A percentile compares a stretch with the other conserved stretches of the same genome.
These are phyloP conservation scores for Penicillium cataractarum DNA, from an alignment of 495 filamentous ascomycete species.

Conservation along the genomic window DNA sequence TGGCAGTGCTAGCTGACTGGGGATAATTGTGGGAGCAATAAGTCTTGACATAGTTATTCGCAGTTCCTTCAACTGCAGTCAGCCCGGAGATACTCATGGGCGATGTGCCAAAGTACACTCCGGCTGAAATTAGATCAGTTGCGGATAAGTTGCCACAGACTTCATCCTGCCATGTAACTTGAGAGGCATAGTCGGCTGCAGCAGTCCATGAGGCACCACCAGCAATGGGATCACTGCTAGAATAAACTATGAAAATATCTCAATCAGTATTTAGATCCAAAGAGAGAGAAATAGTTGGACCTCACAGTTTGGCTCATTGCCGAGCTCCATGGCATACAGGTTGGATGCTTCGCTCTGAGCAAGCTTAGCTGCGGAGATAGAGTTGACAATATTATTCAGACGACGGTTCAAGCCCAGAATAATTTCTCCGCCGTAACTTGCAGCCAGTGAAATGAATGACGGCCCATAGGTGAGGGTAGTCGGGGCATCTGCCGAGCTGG, in stretches of 20 bases:
- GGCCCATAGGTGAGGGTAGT: slow-evolving; percentile 58
- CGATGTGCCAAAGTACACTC: slow-evolving; percentile 59
- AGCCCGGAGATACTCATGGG: slow-evolving; percentile 55
- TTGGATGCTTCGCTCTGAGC: slow-evolving; percentile 51
- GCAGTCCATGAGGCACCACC: slow-evolving; percentile 55
- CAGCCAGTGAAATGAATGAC: slow-evolving; percentile 56
- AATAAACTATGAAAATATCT: slow-evolving; percentile 10
- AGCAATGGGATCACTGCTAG: slow-evolving; percentile 51
- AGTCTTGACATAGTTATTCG: slow-evolving; percentile 51
- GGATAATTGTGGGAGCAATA: slow-evolving; percentile 66
- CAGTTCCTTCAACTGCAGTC: slow-evolving; percentile 51
- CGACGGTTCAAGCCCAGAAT: slow-evolving; percentile 61
- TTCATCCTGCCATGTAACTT: slow-evolving; percentile 56
- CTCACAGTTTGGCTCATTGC: slow-evolving; percentile 65
- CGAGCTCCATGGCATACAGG: slow-evolving; percentile 60
- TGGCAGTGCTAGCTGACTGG: slow-evolving; percentile 46
- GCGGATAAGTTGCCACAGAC: slow-evolving; percentile 53
- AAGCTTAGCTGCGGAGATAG: slow-evolving; percentile 55
- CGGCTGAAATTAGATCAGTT: slow-evolving; percentile 55
- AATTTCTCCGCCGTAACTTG: slow-evolving; percentile 53
- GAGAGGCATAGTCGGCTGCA: slow-evolving; percentile 53
- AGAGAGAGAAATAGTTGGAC: not conserved
- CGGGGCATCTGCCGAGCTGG: slow-evolving; percentile 55
- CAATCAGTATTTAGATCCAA: not conserved
- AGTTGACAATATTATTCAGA: slow-evolving; percentile 58